Base-by-base conservation (phyloP, 352 stramenopile genomes). In the Phytophthora litchii region DNA sequence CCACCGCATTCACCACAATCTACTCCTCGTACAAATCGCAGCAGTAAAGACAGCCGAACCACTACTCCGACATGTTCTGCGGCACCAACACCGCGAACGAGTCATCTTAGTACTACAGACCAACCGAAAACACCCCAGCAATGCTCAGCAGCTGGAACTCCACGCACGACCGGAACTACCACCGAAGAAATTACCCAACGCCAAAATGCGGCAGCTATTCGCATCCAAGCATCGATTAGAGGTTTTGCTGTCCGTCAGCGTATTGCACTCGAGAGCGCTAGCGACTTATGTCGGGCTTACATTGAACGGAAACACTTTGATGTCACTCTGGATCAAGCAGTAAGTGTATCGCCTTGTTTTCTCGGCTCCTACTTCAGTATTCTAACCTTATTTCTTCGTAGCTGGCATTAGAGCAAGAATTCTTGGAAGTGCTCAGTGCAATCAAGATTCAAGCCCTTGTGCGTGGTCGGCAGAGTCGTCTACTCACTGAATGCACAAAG, bases 381-480 rank as follows among this genome's bases (percentile, higher is more conserved):
- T 42, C 43, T 60, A 32, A 57, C 20, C 1, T 31, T 53, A 38
- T 14, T 41, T 47, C 14, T 38, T 44, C 12, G 9, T 44, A 88
- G 78, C 37, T 76, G 43, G 49, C 44, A 4, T 57, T 68, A 23
- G 76, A 89, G 44, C 63, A 73, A 16, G 21, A 50, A 2, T 86
- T 88, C 57, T 50, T 88, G 8, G 71, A 89, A 43, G 45, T 75
- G 12, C 41, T 86, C 5, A 72, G 74, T 21, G 70, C 66, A 2
- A 75, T 74, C 12, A 87, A 87, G 54, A 83, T 92, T 29, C 83
- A 92, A 31, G 75, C 83, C 2, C 45, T 90, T 7, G 82, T 79
- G 7, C 81, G 84, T 41, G 84, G 84, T 4, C 67, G 49, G 2
- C 82, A 93, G 40, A 76, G 66, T 14, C 80, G 84, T 32, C 21